Evolutionary conservation across 371 early-diverging fungal species (phyloP).

Genomic region (Gilbertella persicaria): DNA sequence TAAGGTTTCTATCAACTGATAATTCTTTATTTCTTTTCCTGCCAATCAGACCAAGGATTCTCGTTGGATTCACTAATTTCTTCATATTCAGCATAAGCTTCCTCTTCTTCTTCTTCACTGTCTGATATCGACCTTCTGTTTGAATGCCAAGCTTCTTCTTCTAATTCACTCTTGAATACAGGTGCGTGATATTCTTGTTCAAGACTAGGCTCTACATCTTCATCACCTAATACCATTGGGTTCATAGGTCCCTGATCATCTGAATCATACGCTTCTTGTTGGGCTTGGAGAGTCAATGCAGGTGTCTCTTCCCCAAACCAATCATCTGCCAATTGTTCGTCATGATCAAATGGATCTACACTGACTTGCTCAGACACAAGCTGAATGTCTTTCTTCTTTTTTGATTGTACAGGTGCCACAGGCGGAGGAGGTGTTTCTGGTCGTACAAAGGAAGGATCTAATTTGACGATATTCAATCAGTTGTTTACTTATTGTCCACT

Average conservation of each 20-base stretch:
- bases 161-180: conserved; percentile 24
- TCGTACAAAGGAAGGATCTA: conserved; percentile 6
- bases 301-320: conserved; percentile 51
- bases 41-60: too few species aligned
- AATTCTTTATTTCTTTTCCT: too few species aligned
- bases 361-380: conserved; percentile 25
- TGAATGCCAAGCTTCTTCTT: too few species aligned
- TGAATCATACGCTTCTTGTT: conserved; percentile 22
- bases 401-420: conserved; percentile 38
- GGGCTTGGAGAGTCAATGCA: not conserved
- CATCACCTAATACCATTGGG: conserved; percentile 61
- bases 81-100: conserved; percentile 21
- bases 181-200: conserved; percentile 8
- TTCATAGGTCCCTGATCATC: conserved; percentile 46
- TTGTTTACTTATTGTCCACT: conserved; percentile 2
- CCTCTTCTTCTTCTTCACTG: conserved; percentile 31
- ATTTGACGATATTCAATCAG: not conserved
- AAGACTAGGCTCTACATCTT: conserved; percentile 51
- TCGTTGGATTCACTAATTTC: conserved; percentile 24
- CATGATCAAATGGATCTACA: conserved; percentile 51
- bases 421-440: conserved; percentile 47
- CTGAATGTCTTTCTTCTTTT: conserved; percentile 28
- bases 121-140: conserved; percentile 22
- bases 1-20: too few species aligned
- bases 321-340: conserved; percentile 49